Conservation (phyloP, 768 basidiomycete genomes). For the Russula lepida region DNA sequence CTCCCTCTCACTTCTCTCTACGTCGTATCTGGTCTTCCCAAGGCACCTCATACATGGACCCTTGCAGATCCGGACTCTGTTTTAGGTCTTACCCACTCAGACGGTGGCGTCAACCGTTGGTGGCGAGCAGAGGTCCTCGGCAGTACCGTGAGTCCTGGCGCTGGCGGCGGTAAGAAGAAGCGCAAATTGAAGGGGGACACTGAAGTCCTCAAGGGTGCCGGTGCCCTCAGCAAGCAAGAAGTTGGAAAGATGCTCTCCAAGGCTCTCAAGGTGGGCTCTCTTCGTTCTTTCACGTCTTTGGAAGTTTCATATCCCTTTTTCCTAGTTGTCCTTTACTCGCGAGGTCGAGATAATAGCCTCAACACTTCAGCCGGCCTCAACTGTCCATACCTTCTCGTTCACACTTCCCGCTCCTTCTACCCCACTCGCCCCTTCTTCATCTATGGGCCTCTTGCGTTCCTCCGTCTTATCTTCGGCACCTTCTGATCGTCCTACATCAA, state of each 20-base stretch:
- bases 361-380: conserved; percentile 88
- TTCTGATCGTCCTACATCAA: conserved; percentile 41
- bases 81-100: conserved; percentile 70
- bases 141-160: conserved; percentile 77
- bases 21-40: conserved; percentile 82
- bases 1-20: conserved; percentile 77
- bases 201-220: conserved; percentile 64
- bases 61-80: conserved; percentile 79
- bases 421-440: conserved; percentile 66
- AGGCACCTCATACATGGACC: conserved; percentile 86
- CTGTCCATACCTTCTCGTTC: conserved; percentile 88
- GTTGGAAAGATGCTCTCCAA: conserved; percentile 88
- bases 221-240: conserved; percentile 76
- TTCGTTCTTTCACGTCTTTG: neutral
- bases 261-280: conserved; percentile 63
- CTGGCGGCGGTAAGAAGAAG: conserved; percentile 64
- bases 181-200: conserved; percentile 54
- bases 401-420: conserved; percentile 69
- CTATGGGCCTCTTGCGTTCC: conserved; percentile 61
- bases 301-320: neutral
- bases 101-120: conserved; percentile 81
- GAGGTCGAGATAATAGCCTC: conserved; percentile 94
- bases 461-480: conserved; percentile 57
- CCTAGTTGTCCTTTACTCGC: conserved; percentile 79
- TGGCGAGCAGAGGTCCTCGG: conserved; percentile 90